phyloP scores from a whole-genome alignment of 306 rosid genomes.

The Ochetophila trinervis region DNA sequence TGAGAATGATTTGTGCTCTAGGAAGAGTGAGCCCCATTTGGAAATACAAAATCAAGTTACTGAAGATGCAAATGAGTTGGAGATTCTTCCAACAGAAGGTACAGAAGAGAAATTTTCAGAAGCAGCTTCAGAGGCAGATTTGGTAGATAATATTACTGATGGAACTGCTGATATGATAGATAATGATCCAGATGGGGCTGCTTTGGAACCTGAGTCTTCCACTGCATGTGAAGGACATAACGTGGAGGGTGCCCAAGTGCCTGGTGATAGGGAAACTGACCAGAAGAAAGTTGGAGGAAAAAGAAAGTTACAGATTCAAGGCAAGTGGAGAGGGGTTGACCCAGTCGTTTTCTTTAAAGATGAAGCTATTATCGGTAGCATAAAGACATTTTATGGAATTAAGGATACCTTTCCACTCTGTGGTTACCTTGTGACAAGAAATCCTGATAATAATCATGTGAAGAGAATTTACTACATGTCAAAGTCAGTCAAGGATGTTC shows the following conservation, averaged over 20 bases:
- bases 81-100: conserved; percentile 38
- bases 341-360: conserved; percentile 89
- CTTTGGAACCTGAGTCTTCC: conserved; percentile 34
- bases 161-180: conserved; percentile 47
- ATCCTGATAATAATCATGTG: conserved; percentile 65
- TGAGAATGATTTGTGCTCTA: conserved; percentile 19
- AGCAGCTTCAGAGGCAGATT: conserved; percentile 48
- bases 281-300: conserved; percentile 46
- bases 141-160: conserved; percentile 38
- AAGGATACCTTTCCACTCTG: conserved; percentile 64
- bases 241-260: conserved; percentile 36
- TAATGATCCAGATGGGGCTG: conserved; percentile 34
- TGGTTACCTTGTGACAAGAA: conserved; percentile 85
- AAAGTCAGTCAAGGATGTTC: conserved; percentile 82
- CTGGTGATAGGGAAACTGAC: conserved; percentile 32
- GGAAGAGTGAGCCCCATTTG: conserved; percentile 17
- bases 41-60: conserved; percentile 30
- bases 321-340: conserved; percentile 96
- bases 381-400: conserved; percentile 83
- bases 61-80: conserved; percentile 38
- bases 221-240: conserved; percentile 33
- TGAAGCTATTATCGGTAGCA: conserved; percentile 61
- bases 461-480: conserved; percentile 90
- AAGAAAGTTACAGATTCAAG: conserved; percentile 78
- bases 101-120: conserved; percentile 33